Percentiles rank a stretch among this genome's conserved stretches.
Evolutionary conservation across 2,329 filamentous ascomycete genomes (phyloP).

Genomic region (Camillea tinctor): DNA sequence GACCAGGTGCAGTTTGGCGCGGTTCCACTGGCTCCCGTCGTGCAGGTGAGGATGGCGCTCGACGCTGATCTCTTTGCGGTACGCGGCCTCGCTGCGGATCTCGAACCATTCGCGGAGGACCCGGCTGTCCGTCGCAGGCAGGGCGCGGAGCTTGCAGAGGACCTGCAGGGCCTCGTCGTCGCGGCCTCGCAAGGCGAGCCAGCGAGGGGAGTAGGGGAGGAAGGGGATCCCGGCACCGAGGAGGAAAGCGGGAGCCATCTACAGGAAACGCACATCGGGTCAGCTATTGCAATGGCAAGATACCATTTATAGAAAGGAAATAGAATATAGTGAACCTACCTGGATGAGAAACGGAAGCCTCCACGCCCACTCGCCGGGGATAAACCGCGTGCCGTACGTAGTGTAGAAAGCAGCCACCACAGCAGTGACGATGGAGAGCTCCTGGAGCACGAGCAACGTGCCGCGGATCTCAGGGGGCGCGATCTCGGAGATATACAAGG

Average conservation of each 20-base stretch:
- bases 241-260: conserved; percentile 27
- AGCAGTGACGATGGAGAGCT: conserved; percentile 29
- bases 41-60: conserved; percentile 34
- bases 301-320: background rate
- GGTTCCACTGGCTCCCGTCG: conserved; percentile 28
- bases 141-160: conserved; percentile 47
- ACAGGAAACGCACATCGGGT: conserved; percentile 10
- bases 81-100: conserved; percentile 51
- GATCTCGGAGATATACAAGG: conserved; percentile 27
- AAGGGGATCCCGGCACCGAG: conserved; percentile 34
- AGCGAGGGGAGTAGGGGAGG: conserved; percentile 56
- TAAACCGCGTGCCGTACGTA: conserved; percentile 33
- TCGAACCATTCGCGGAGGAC: conserved; percentile 50
- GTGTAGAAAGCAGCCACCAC: conserved; percentile 30
- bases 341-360: conserved; percentile 28
- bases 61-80: conserved; percentile 44
- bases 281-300: no score
- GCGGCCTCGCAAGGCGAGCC: conserved; percentile 46
- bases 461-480: conserved; percentile 21
- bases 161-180: conserved; percentile 47
- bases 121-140: conserved; percentile 47
- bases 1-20: conserved; percentile 46
- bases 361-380: conserved; percentile 33
- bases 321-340: background rate
- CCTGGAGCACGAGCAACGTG: conserved; percentile 19